Evolutionary conservation across 208 protist species (phyloP).

Genomic region (Tetramitus jugosus): DNA sequence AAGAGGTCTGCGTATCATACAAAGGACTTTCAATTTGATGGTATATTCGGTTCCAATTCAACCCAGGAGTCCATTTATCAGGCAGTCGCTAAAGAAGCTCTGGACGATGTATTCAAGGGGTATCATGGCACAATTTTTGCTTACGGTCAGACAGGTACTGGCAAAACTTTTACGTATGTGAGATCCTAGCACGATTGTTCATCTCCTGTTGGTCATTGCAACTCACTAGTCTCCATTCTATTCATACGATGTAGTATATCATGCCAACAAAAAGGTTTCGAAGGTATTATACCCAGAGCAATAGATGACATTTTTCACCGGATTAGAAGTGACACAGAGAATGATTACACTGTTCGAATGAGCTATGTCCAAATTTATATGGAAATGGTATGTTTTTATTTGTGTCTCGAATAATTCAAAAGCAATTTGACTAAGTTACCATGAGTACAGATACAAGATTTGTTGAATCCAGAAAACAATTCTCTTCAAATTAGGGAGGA

Average conservation of each 20-base stretch:
- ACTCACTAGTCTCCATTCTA: background rate
- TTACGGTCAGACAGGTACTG: slow-evolving; percentile 42
- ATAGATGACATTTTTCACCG: slow-evolving; percentile 8
- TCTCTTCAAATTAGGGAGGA: slow-evolving; percentile 35
- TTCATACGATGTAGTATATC: too few species aligned
- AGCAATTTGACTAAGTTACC: too few species aligned
- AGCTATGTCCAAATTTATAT: slow-evolving; percentile 29
- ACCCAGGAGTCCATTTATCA: background rate
- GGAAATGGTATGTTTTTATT: slow-evolving; percentile 14
- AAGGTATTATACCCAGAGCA: slow-evolving; percentile 22
- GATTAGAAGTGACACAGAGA: background rate
- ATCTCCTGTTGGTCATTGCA: background rate
- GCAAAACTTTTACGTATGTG: slow-evolving; percentile 35
- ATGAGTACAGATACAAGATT: slow-evolving; percentile 7
- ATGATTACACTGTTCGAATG: slow-evolving; percentile 25
- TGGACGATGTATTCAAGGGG: slow-evolving; percentile 36
- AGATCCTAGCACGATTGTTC: background rate
- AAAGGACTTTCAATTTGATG: slow-evolving; percentile 22
- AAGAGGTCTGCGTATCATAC: background rate
- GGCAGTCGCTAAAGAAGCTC: background rate
- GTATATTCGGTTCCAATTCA: background rate
- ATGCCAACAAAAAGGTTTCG: background rate
- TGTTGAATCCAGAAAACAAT: slow-evolving; percentile 18
- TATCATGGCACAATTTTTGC: slow-evolving; percentile 38
- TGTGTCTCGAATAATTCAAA: too few species aligned